Percentiles rank a stretch among this genome's conserved stretches.
These are phyloP conservation scores for Bacterosira constricta DNA, from an alignment of 108 stramenopile species.

Conservation along the genomic window DNA sequence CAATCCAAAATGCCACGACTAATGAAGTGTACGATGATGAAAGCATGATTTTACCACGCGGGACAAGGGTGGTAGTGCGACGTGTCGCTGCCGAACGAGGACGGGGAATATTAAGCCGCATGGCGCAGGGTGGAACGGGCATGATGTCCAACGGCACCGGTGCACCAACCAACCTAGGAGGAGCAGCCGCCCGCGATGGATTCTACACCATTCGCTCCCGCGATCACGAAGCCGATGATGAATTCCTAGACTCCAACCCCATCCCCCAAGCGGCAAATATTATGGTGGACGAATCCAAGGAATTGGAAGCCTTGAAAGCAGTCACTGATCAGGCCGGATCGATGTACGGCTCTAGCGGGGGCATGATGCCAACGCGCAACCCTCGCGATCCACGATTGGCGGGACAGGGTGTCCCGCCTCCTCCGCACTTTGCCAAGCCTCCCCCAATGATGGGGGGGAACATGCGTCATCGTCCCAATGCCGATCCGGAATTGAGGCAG, in stretches of 20 bases:
- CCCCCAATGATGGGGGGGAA: slow-evolving; percentile 19
- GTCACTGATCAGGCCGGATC: slow-evolving; percentile 62
- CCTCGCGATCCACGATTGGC: slow-evolving; percentile 41
- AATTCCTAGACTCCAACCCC: slow-evolving; percentile 52
- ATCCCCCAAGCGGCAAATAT: neutral
- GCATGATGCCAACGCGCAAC: slow-evolving; percentile 6
- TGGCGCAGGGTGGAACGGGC: slow-evolving; percentile 49
- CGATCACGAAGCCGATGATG: slow-evolving; percentile 67
- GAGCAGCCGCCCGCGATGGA: slow-evolving; percentile 29
- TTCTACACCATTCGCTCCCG: slow-evolving; percentile 83
- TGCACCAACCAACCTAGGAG: neutral
- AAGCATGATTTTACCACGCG: slow-evolving; percentile 71
- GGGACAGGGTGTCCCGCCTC: slow-evolving; percentile 3
- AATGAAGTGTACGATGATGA: slow-evolving; percentile 83
- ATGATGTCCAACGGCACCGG: slow-evolving; percentile 16
- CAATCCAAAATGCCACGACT: slow-evolving; percentile 74
- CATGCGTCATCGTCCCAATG: slow-evolving; percentile 77
- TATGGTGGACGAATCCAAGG: slow-evolving; percentile 59
- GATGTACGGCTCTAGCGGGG: slow-evolving; percentile 25
- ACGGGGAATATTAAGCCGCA: slow-evolving; percentile 73
- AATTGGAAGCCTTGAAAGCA: slow-evolving; percentile 80
- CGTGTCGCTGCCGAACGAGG: slow-evolving; percentile 74
- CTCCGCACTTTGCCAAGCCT: slow-evolving; percentile 31
- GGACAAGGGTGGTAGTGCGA: slow-evolving; percentile 76
- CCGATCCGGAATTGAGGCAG: slow-evolving; percentile 81